These are phyloP conservation scores for Phialophora macrospora DNA, from an alignment of 2,329 filamentous ascomycete genomes.

Conservation along the genomic window DNA sequence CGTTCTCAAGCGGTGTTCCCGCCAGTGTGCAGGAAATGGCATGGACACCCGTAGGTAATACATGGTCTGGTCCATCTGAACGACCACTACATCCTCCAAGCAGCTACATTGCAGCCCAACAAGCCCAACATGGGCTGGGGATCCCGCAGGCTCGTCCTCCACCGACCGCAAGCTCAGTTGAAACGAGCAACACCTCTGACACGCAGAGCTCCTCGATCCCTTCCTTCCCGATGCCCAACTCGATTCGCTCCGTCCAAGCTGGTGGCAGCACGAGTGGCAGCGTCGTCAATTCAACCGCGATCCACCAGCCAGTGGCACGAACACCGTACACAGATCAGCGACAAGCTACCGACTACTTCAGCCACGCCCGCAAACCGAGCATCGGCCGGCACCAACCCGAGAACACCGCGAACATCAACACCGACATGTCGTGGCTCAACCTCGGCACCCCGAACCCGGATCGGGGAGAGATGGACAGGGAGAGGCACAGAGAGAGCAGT, in stretches of 20 bases:
- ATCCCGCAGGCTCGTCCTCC: constrained; percentile 43
- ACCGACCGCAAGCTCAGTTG: constrained; percentile 26
- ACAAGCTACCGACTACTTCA: constrained; percentile 33
- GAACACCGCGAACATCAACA: constrained; percentile 19
- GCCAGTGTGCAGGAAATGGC: constrained; percentile 41
- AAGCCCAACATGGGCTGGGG: constrained; percentile 8
- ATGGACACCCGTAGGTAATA: constrained; percentile 39
- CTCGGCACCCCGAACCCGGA: constrained; percentile 29
- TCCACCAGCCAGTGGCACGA: neutral
- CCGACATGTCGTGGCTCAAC: constrained; percentile 42
- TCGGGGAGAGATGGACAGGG: neutral
- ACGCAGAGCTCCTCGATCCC: constrained; percentile 35
- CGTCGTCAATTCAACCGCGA: neutral
- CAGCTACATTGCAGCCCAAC: constrained; percentile 49
- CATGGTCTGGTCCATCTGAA: constrained; percentile 39
- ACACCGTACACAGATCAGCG: neutral
- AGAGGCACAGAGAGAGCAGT: neutral
- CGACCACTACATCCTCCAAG: constrained; percentile 46
- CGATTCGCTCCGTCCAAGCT: constrained; percentile 25
- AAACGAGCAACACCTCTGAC: constrained; percentile 26
- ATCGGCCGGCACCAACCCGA: constrained; percentile 14
- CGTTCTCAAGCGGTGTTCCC: constrained; percentile 42
- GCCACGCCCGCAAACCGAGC: constrained; percentile 20
- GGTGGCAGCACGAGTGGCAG: constrained; percentile 8
- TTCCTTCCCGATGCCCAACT: constrained; percentile 37